These are phyloP conservation scores for Ophiocordyceps camponoti-saundersi DNA, from an alignment of 2,329 filamentous ascomycete genomes.

Conservation along the genomic window DNA sequence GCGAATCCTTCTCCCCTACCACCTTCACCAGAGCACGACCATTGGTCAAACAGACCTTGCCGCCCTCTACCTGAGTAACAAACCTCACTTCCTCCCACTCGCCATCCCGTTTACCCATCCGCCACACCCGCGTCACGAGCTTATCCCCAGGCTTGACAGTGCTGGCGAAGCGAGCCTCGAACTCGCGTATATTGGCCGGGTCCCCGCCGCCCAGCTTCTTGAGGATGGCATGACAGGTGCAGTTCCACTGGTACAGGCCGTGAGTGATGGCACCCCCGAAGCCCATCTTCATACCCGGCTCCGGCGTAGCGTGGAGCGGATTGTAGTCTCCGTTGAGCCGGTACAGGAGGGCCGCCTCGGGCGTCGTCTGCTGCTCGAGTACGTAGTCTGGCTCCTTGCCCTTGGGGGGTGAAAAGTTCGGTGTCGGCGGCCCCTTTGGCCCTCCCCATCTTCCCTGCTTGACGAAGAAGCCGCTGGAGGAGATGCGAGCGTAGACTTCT, in stretches of 20 bases:
- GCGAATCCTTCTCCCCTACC: constrained; percentile 23
- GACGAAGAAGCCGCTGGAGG: constrained; percentile 62
- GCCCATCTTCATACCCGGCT: constrained; percentile 76
- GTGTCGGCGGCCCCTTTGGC: constrained; percentile 69
- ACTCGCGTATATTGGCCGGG: constrained; percentile 69
- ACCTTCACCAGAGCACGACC: constrained; percentile 64
- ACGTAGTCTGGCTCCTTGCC: constrained; percentile 57
- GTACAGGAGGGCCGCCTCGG: constrained; percentile 61
- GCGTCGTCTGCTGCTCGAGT: constrained; percentile 51
- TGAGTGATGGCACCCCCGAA: constrained; percentile 83
- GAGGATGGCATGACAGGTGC: constrained; percentile 55
- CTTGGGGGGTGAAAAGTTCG: constrained; percentile 62
- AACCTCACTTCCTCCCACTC: constrained; percentile 74
- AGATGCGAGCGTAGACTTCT: constrained; percentile 54
- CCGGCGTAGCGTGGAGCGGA: constrained; percentile 74
- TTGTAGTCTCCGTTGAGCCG: constrained; percentile 90
- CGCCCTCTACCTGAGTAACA: constrained; percentile 57
- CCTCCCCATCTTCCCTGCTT: constrained; percentile 73
- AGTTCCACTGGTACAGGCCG: constrained; percentile 79
- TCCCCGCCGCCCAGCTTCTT: constrained; percentile 59
- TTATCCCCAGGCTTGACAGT: constrained; percentile 74
- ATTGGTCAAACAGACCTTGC: constrained; percentile 77
- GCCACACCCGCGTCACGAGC: constrained; percentile 68
- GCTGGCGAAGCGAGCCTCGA: constrained; percentile 73
- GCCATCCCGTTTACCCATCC: constrained; percentile 46